A percentile compares a stretch with the other conserved stretches of the same genome.
phyloP scores from a whole-genome alignment of 192 early-diverging fungal species.

The Entrophospora sp. region DNA sequence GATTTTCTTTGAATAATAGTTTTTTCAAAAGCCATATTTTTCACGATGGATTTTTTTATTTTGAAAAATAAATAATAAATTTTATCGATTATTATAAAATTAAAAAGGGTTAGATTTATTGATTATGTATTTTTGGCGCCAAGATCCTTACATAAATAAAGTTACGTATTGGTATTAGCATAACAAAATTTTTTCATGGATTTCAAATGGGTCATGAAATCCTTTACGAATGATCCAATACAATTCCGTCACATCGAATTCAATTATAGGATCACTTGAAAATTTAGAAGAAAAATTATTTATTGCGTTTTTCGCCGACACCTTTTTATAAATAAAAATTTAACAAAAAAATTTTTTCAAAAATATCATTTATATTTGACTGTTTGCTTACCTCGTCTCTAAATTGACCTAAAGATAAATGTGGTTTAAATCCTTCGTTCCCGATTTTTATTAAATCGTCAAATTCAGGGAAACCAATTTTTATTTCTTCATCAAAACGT shows the following conservation, averaged over 20 bases:
- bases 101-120: no score
- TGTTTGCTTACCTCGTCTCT: neutral
- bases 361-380: neutral
- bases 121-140: no score
- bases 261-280: neutral
- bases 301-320: neutral
- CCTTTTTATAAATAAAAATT: neutral
- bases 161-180: no score
- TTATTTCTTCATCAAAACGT: neutral
- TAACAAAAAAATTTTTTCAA: neutral
- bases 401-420: constrained; percentile 6
- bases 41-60: no score
- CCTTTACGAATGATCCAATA: neutral
- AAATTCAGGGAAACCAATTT: neutral
- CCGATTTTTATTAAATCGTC: neutral
- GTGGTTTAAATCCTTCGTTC: neutral
- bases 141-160: no score
- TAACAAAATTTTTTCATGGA: neutral
- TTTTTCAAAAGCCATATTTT: neutral
- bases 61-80: no score
- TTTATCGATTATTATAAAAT: no score
- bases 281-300: neutral
- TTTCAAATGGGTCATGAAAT: neutral
- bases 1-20: constrained; percentile 20
- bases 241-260: neutral